Evolutionary conservation across 331 rosid species (phyloP).

Genomic region (Acacia pycnantha): DNA sequence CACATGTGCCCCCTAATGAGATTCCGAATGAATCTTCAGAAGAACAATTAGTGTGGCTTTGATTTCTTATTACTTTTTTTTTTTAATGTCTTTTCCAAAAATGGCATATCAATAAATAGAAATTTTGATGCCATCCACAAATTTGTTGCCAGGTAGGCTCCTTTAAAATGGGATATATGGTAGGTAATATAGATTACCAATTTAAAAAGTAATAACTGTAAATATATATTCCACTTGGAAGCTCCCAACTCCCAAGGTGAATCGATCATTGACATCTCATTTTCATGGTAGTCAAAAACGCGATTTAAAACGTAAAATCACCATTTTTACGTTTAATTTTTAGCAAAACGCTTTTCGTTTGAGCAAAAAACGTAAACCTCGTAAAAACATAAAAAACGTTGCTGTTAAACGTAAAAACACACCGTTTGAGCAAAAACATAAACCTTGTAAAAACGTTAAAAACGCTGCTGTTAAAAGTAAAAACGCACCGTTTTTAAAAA

Average conservation of each 20-base stretch:
- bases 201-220: not conserved
- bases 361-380: no score
- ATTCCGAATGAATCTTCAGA: conserved; percentile 14
- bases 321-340: no score
- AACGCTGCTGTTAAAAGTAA: no score
- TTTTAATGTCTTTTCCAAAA: not conserved
- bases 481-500: no score
- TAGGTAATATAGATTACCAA: not conserved
- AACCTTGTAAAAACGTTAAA: no score
- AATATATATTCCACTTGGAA: not conserved
- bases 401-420: no score
- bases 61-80: not conserved
- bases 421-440: no score
- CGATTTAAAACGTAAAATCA: no score
- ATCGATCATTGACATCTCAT: not conserved
- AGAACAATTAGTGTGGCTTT: conserved; percentile 21
- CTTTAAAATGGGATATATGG: not conserved
- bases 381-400: no score
- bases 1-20: conserved; percentile 17
- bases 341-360: no score
- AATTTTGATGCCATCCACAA: not conserved
- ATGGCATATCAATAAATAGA: not conserved
- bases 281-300: no score
- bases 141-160: not conserved
- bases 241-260: not conserved